phyloP scores from a whole-genome alignment of 169 alveolate species.

The Plasmodium reichenowi region DNA sequence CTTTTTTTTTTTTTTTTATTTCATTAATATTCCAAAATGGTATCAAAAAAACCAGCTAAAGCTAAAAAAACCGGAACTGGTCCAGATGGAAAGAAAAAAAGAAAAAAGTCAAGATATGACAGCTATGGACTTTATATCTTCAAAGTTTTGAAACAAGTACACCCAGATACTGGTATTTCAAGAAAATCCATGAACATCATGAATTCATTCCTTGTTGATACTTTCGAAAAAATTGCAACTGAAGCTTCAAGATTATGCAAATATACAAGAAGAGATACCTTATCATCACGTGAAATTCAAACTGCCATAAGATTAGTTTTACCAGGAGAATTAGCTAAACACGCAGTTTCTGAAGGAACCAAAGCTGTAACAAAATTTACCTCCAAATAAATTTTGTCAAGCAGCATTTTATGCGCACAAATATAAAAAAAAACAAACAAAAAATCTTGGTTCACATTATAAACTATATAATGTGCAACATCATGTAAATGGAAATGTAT shows the following conservation, averaged over 20 bases:
- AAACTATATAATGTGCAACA: background rate
- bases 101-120: constrained; percentile 77
- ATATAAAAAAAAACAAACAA: constrained; percentile 14
- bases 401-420: background rate
- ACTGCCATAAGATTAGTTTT: constrained; percentile 99
- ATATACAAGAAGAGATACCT: constrained; percentile 96
- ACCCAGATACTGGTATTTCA: constrained; percentile 97
- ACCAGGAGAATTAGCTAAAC: constrained; percentile 99
- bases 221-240: constrained; percentile 96
- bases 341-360: constrained; percentile 99
- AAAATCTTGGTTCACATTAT: background rate
- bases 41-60: constrained; percentile 69
- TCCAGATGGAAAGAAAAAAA: constrained; percentile 77
- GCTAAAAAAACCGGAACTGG: constrained; percentile 78
- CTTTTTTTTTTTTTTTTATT: constrained; percentile 9
- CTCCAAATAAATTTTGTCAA: constrained; percentile 85
- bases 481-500: too few relatives aligned
- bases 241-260: constrained; percentile 96
- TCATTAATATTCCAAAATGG: constrained; percentile 24
- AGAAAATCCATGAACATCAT: constrained; percentile 97
- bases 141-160: constrained; percentile 97
- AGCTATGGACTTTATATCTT: constrained; percentile 89
- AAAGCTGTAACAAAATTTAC: constrained; percentile 99
- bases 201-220: constrained; percentile 97
- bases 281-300: constrained; percentile 98